A percentile compares a stretch with the other conserved stretches of the same genome.
Conservation (phyloP, 306 rosid species). For the Prunus kanzakura region DNA sequence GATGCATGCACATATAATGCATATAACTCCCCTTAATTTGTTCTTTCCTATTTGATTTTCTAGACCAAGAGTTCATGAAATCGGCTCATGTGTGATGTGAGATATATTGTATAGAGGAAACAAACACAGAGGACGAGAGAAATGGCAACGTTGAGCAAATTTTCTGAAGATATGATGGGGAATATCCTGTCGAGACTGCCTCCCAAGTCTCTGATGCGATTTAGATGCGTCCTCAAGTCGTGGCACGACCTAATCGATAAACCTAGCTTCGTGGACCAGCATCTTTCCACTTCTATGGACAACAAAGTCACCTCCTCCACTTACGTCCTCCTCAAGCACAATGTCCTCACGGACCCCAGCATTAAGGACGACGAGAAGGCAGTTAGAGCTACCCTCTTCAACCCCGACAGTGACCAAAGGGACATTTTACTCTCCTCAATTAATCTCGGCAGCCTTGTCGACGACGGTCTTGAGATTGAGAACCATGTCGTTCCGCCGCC, state of each 20-base stretch:
- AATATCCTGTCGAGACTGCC: background rate
- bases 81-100: background rate
- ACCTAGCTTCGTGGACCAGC: background rate
- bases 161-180: background rate
- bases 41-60: background rate
- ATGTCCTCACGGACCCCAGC: background rate
- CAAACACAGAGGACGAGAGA: background rate
- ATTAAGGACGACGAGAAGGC: background rate
- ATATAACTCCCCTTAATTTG: too few species aligned
- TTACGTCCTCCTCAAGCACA: background rate
- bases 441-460: too few species aligned
- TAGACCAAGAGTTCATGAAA: background rate
- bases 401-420: too few species aligned
- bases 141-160: background rate
- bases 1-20: too few species aligned
- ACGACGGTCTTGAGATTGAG: too few species aligned
- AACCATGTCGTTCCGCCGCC: too few species aligned
- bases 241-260: background rate
- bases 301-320: background rate
- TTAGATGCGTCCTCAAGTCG: background rate
- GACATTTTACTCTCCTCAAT: too few species aligned
- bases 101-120: too few species aligned
- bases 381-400: too few species aligned
- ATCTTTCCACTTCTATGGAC: background rate
- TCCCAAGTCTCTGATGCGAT: constrained; percentile 1